phyloP scores from a whole-genome alignment of 2,329 filamentous ascomycete genomes.

The Aurifilum marmelostoma region DNA sequence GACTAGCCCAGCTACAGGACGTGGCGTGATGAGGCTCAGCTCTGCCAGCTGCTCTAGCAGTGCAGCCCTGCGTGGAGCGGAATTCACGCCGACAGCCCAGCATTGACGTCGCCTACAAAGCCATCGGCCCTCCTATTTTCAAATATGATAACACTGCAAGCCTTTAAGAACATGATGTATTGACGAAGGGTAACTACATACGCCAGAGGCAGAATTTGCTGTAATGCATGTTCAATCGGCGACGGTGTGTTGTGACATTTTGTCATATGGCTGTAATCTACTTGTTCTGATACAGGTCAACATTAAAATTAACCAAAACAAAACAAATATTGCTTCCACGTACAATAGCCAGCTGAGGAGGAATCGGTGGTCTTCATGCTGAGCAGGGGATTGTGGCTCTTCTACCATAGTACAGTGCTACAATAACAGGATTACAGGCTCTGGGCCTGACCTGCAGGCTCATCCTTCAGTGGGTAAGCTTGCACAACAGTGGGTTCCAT shows the following conservation, averaged over 20 bases:
- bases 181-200: too few relatives aligned
- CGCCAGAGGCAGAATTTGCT: too few relatives aligned
- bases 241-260: too few relatives aligned
- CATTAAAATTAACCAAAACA: too few relatives aligned
- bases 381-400: too few relatives aligned
- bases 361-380: too few relatives aligned
- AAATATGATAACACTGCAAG: not conserved
- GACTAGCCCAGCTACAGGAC: not conserved
- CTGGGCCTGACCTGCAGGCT: not conserved
- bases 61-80: not conserved
- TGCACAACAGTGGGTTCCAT: not conserved
- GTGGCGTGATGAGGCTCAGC: not conserved
- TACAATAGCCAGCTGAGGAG: too few relatives aligned
- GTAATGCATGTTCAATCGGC: too few relatives aligned
- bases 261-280: too few relatives aligned
- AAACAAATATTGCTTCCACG: too few relatives aligned
- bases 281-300: too few relatives aligned
- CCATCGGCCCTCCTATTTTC: not conserved
- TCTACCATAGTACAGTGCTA: too few relatives aligned
- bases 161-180: not conserved
- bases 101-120: not conserved
- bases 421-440: not conserved
- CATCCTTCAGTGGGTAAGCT: not conserved
- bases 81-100: not conserved
- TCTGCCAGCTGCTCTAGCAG: not conserved